These are phyloP conservation scores for Paradendryphiella salina DNA, from an alignment of 2,329 filamentous ascomycete species.

Conservation along the genomic window DNA sequence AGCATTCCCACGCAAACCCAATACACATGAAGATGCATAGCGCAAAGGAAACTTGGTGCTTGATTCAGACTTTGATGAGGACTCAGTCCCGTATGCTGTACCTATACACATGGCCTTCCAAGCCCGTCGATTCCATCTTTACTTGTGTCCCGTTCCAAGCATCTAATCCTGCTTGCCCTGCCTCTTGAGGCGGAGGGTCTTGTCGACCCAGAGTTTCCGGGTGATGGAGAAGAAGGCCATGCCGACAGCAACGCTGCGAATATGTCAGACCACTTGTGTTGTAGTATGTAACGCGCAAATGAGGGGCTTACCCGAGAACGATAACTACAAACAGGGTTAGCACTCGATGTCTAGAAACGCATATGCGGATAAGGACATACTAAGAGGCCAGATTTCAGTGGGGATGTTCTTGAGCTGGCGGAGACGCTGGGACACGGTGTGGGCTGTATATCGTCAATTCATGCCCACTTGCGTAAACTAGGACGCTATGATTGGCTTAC, in stretches of 20 bases:
- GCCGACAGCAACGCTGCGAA: slow-evolving; percentile 64
- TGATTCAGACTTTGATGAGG: slow-evolving; percentile 24
- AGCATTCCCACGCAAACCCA: not conserved
- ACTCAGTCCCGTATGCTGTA: slow-evolving; percentile 19
- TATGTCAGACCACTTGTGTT: slow-evolving; percentile 28
- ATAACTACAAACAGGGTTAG: slow-evolving; percentile 61
- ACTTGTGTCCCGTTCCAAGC: not conserved
- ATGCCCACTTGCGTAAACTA: slow-evolving; percentile 6
- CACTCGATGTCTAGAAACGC: slow-evolving; percentile 2
- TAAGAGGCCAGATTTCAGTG: slow-evolving; percentile 90
- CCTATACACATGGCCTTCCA: slow-evolving; percentile 32
- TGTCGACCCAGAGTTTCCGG: slow-evolving; percentile 85
- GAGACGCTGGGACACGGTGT: slow-evolving; percentile 95
- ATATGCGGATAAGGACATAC: slow-evolving; percentile 58
- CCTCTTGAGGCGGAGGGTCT: slow-evolving; percentile 84
- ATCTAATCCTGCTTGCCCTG: slow-evolving; percentile 53
- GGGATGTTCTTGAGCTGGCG: slow-evolving; percentile 88
- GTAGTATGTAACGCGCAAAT: not conserved
- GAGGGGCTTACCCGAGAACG: slow-evolving; percentile 73
- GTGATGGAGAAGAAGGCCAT: slow-evolving; percentile 80
- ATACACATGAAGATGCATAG: slow-evolving; percentile 1
- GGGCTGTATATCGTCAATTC: slow-evolving; percentile 62
- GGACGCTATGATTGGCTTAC: slow-evolving; percentile 51
- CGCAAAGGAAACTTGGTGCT: slow-evolving; percentile 34
- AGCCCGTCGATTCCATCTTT: slow-evolving; percentile 13